Evolutionary conservation across 208 protist genomes (phyloP), one percentile per base, ranked within the genome.

Genomic region (Leptomonas pyrrhocoris): DNA sequence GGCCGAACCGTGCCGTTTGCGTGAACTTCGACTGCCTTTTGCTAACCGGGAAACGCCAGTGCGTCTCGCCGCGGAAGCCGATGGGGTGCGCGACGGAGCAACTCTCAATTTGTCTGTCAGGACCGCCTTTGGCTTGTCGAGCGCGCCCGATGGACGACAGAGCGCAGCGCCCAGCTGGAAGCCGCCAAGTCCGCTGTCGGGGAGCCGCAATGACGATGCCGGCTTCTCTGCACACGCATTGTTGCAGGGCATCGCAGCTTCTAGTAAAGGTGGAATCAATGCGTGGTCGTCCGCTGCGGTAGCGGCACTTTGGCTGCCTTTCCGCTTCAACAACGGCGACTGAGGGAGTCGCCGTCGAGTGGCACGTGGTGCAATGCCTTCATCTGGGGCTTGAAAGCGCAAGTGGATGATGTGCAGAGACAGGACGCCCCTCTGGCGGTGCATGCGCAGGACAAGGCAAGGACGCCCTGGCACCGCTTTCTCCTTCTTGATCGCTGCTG

Each of bases 341-440:
- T 36, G 2, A 16, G 12, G 36, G 2, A 25, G 54, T 21, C 25
- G 54, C 15, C 25, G 28, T 45, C 19, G 54, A 42, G 19, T 18
- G 16, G 46, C 11, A 5, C n/a, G 45, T 15, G 18, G 2, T n/a
- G 4, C 45, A 18, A 23, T 45, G 2, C n/a, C 23, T 7, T 6
- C 4, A 9, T 43, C 16, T 2, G 43, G 59, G 11, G 48, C 61
- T 2, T 67, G 8, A 18, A 36, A 67, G 23, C 46, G 11, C 2
- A 67, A 7, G n/a, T 67, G 31, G 2, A 67, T 34, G 25, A 67
- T 13, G 48, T 67, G 61, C n/a, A 67, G 61, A 12, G 61, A 50
- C 21, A 67, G 16, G 1, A 67, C 61, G 21, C 61, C 61, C 2
- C 61, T 28, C 16, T 36, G 48, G 1, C 23, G 61, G 18, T 67